Evolutionary conservation across 495 filamentous ascomycete genomes (phyloP).

Genomic region (Penicillium cataractarum): DNA sequence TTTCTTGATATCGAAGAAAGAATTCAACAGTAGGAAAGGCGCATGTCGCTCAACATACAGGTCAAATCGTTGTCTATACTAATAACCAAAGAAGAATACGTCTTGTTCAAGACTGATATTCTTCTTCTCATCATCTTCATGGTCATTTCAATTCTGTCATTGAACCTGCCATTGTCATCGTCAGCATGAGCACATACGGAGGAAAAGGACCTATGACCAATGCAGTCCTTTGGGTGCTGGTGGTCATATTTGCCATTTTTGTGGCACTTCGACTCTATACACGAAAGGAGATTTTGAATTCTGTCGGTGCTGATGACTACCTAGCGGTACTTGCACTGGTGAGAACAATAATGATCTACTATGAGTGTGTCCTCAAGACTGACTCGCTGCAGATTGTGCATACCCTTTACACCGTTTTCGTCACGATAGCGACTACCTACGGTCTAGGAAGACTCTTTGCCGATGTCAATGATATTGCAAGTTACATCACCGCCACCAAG

Average conservation of each 20-base stretch:
- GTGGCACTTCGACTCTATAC: not conserved
- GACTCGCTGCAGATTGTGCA: not conserved
- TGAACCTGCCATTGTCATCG: not conserved
- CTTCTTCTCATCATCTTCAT: not conserved
- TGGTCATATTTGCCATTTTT: slow-evolving; percentile 17
- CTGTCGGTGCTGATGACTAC: not conserved
- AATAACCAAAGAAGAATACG: not conserved
- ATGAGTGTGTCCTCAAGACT: not conserved
- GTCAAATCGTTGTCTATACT: not conserved
- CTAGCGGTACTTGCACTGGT: not conserved
- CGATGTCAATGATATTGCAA: slow-evolving; percentile 22
- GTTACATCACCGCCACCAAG: slow-evolving; percentile 26
- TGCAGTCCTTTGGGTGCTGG: slow-evolving; percentile 30
- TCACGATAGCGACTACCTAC: not conserved
- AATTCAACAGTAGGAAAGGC: not conserved
- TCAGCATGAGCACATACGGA: slow-evolving; percentile 31
- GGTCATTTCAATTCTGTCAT: not conserved
- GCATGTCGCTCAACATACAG: not conserved
- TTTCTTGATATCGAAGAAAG: not conserved
- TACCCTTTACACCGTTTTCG: not conserved
- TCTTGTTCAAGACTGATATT: not conserved
- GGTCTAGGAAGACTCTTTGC: slow-evolving; percentile 23
- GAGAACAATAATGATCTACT: not conserved
- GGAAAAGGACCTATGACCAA: slow-evolving; percentile 34
- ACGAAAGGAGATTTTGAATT: not conserved